Conservation (phyloP, 2,329 filamentous ascomycete genomes). For the Xylariaceae sp. region DNA sequence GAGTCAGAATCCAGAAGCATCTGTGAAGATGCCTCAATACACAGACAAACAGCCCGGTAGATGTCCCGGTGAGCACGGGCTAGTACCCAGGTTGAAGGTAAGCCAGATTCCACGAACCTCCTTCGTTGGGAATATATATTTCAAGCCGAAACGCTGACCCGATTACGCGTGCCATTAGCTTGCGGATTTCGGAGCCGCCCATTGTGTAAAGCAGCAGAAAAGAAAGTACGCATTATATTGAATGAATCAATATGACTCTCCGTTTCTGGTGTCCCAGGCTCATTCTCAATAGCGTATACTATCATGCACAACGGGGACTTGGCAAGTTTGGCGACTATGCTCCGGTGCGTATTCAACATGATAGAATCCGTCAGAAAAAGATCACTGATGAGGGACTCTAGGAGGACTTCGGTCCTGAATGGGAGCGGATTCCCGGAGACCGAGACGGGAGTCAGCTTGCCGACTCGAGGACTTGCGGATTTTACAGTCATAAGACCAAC, state of each 20-base stretch:
- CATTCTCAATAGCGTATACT: slow-evolving; percentile 20
- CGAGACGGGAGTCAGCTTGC: slow-evolving; percentile 13
- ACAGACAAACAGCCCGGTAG: slow-evolving; percentile 5
- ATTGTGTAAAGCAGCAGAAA: slow-evolving; percentile 19
- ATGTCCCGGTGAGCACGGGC: slow-evolving; percentile 8
- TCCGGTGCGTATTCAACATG: slow-evolving; percentile 19
- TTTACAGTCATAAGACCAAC: slow-evolving; percentile 25
- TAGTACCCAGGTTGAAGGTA: slow-evolving; percentile 22
- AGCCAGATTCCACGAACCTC: background rate
- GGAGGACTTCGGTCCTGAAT: slow-evolving; percentile 23
- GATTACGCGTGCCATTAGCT: slow-evolving; percentile 13
- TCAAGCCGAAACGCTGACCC: background rate
- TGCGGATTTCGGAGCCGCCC: slow-evolving; percentile 25
- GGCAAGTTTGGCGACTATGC: slow-evolving; percentile 14
- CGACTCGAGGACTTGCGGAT: slow-evolving; percentile 14
- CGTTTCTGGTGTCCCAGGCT: background rate
- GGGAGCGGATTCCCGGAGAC: slow-evolving; percentile 13
- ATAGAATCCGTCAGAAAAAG: background rate
- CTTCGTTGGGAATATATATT: background rate
- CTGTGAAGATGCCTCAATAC: background rate
- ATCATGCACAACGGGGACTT: background rate
- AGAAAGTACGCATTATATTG: slow-evolving; percentile 20
- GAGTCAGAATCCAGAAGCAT: too few species aligned
- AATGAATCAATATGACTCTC: background rate
- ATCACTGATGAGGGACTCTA: background rate